Conservation (phyloP, 305 asterid genomes). For the Solanum chacoense region DNA sequence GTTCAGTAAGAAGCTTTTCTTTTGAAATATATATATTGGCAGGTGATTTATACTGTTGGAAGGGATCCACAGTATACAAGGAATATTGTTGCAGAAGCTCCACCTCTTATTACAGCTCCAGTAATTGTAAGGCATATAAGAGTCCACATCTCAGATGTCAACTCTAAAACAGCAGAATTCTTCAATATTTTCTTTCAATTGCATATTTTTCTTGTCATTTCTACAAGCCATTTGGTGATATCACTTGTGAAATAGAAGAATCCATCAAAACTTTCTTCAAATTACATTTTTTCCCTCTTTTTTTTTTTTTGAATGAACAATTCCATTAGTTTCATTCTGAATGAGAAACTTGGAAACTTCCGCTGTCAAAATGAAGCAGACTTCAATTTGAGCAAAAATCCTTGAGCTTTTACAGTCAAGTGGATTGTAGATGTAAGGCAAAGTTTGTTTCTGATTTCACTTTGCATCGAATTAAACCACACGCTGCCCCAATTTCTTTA, state of each 20-base stretch:
- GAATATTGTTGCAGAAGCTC: conserved; percentile 63
- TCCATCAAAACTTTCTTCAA: not conserved
- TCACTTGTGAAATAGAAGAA: not conserved
- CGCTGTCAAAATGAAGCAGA: not conserved
- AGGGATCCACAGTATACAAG: conserved; percentile 69
- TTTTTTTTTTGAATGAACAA: not conserved
- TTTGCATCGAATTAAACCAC: not conserved
- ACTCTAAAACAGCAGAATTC: not conserved
- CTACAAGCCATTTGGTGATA: not conserved
- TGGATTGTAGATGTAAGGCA: not conserved
- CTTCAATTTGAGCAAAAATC: not conserved
- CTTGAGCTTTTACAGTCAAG: not conserved
- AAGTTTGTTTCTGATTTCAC: not conserved
- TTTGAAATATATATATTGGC: conserved; percentile 7
- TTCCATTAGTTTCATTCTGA: not conserved
- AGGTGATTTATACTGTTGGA: conserved; percentile 92
- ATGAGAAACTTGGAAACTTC: not conserved
- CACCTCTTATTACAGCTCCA: conserved; percentile 74
- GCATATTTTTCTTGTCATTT: not conserved
- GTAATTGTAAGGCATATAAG: conserved; percentile 44
- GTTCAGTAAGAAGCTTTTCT: not conserved
- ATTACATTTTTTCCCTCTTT: not conserved
- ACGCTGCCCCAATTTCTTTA: not conserved
- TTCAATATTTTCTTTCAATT: not conserved
- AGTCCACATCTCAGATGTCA: not conserved